These are phyloP conservation scores for Vachellia pachyceras DNA, from an alignment of 306 rosid genomes.

Conservation along the genomic window DNA sequence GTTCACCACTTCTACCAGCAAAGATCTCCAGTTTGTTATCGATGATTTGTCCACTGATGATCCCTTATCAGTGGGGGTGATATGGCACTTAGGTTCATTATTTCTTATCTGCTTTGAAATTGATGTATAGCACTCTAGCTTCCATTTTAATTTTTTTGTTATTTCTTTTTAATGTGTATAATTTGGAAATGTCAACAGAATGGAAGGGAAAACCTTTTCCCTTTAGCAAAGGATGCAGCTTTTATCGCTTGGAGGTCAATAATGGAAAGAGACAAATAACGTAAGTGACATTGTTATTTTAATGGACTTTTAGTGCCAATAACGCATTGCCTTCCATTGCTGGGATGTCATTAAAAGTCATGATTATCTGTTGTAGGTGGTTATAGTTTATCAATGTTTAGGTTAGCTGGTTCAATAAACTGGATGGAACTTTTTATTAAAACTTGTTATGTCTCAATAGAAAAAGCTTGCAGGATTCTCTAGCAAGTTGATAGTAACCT, in stretches of 20 bases:
- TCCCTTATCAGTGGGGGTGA: slow-evolving; percentile 75
- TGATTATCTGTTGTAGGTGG: neutral
- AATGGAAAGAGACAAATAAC: slow-evolving; percentile 77
- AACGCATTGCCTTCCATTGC: slow-evolving; percentile 16
- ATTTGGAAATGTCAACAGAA: slow-evolving; percentile 51
- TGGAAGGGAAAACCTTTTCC: slow-evolving; percentile 92
- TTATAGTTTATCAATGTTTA: neutral
- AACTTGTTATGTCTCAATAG: neutral
- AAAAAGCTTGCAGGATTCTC: slow-evolving; percentile 27
- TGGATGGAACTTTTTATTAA: neutral
- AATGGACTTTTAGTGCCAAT: neutral
- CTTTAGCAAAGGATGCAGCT: slow-evolving; percentile 95
- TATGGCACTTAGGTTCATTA: slow-evolving; percentile 84
- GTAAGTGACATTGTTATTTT: slow-evolving; percentile 49
- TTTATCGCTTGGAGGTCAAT: slow-evolving; percentile 69
- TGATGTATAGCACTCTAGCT: neutral
- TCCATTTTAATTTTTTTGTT: neutral
- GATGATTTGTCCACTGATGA: slow-evolving; percentile 82
- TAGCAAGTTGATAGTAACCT: neutral
- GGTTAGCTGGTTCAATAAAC: neutral
- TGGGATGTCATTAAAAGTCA: neutral
- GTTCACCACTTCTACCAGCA: slow-evolving; percentile 63
- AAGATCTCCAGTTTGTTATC: slow-evolving; percentile 78
- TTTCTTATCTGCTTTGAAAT: neutral
- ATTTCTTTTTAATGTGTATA: neutral